Evolutionary conservation across 345 rosid genomes (phyloP), one percentile per base, ranked within the genome.

Genomic region (Boechera retrofracta): DNA sequence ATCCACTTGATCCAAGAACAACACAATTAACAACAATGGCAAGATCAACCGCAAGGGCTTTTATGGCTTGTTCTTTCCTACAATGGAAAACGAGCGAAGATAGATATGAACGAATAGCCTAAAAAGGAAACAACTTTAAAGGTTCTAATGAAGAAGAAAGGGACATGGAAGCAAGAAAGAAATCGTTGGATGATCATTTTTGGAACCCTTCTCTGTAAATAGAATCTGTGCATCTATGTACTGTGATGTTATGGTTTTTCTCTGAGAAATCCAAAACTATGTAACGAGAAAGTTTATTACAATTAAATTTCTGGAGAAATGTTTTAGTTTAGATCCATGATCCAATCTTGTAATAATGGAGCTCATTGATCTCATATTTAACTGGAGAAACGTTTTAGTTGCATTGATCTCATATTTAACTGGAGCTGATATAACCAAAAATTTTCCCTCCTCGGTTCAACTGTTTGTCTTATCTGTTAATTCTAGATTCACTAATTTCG

Each of bases 1-100:
- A 41, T 89, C 95, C 0, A 84, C 89, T 44, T 86, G 81, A 81
- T 29, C 47, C 13, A 41, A 76, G 12, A 49, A 64, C 51, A 63
- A 38, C 10, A 38, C 42, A 38, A 56, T 63, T 39, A 21, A 39
- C 36, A 13, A 57, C 56, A 57, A 72, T 52, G 56, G 64, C 52
- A 15, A 32, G 59, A 45, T 74, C 65, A 35, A 55, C 4, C 36
- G 12, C 32, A 45, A 56, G 5, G 57, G 38, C 38, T 51, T 39
- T 12, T 0, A 42, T 60, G 39, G 24, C 48, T 53, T 76, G 70
- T 33, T 49, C 58, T 44, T 33, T 63, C 26, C 44, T 1, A 53
- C 12, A 29, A 49, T 26, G 57, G 59, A 54, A 31, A 38, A 10
- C 11, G n/a, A 31, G 35, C 1, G 1, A 35, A 33, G 12, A 62